Conservation (phyloP, 257 asterid genomes). For the Primulina huaijiensis region DNA sequence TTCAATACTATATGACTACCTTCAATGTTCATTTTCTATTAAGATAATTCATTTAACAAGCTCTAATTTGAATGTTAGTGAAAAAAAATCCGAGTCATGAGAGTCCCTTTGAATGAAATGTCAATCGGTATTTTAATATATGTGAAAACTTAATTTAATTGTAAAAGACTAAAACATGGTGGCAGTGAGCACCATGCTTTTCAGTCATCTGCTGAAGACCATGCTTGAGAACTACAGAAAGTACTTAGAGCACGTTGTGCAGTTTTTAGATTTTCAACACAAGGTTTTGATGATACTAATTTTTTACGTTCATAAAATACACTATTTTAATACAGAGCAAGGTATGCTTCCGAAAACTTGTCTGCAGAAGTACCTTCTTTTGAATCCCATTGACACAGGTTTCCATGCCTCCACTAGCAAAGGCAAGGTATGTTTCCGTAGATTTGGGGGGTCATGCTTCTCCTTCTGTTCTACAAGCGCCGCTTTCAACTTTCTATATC, state of each 20-base stretch:
- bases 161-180: too few relatives aligned
- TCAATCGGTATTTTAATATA: too few relatives aligned
- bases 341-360: neutral
- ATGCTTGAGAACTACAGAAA: too few relatives aligned
- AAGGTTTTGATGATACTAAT: neutral
- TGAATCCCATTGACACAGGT: conserved; percentile 88
- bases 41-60: neutral
- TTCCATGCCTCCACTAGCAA: conserved; percentile 85
- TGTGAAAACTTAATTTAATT: too few relatives aligned
- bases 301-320: neutral
- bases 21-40: neutral
- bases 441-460: conserved; percentile 28
- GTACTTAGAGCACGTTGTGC: neutral
- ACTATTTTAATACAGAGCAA: neutral
- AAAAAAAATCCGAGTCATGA: neutral
- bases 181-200: too few relatives aligned
- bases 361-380: conserved; percentile 52
- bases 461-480: conserved; percentile 36
- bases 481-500: conserved; percentile 68
- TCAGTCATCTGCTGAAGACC: too few relatives aligned
- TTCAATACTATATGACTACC: neutral
- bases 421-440: conserved; percentile 29
- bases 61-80: neutral
- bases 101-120: neutral
- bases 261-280: neutral